Percentiles rank a stretch among this genome's conserved stretches.
phyloP scores from a whole-genome alignment of 495 filamentous ascomycete species.

The Aspergillus baeticus region DNA sequence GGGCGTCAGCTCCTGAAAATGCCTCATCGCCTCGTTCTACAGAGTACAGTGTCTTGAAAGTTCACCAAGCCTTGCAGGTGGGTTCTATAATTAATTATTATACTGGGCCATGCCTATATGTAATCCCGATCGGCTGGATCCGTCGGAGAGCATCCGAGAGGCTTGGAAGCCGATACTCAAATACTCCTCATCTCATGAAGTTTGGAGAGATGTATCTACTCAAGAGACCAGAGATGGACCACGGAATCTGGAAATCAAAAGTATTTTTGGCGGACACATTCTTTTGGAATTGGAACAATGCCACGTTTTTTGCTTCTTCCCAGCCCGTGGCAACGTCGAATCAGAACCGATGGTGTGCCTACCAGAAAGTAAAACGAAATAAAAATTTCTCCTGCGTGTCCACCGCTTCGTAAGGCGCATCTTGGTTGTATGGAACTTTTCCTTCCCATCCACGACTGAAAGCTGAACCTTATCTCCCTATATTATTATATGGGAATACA shows the following conservation, averaged over 20 bases:
- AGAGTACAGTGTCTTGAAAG: no score
- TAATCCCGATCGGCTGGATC: conserved; percentile 3
- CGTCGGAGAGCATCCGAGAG: neutral
- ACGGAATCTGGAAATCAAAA: no score
- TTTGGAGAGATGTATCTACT: neutral
- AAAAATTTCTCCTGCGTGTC: neutral
- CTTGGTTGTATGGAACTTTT: no score
- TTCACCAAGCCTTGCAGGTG: neutral
- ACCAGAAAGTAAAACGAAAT: conserved; percentile 2
- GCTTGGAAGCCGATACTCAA: neutral
- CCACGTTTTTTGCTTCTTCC: conserved; percentile 5
- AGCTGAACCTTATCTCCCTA: conserved; percentile 12
- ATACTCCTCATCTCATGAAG: neutral
- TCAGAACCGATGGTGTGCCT: neutral
- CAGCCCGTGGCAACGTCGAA: neutral
- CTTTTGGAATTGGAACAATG: no score
- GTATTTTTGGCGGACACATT: neutral
- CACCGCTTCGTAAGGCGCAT: neutral
- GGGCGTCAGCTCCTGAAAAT: conserved; percentile 8
- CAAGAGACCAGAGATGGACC: no score
- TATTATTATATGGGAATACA: no score
- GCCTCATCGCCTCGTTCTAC: neutral
- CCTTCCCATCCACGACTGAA: neutral
- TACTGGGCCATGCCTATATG: neutral
- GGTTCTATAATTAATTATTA: no score